Base-by-base conservation (phyloP, 257 asterid species). In the Vinca minor region DNA sequence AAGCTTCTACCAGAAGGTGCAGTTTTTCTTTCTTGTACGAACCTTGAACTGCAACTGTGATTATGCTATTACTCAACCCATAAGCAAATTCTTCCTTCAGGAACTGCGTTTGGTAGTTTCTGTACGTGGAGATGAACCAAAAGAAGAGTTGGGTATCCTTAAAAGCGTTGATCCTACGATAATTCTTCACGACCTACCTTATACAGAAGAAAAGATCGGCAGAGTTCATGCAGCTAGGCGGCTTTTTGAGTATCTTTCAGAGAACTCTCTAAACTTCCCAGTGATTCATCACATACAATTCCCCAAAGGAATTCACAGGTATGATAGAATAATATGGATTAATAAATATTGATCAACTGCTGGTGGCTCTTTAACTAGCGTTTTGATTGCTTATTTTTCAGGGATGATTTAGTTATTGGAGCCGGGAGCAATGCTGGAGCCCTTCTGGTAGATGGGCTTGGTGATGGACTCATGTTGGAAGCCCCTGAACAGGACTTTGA, bases 141-240 rank as follows among this genome's bases (percentile, higher is more conserved):
- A 74, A 11, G 95, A 84, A 66, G 94, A 89, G 80, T 72, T 92
- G 61, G 93, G 84, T 56, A 73, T 85, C 79, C 76, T 92, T 48
- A 89, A 85, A 84, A 79, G 74, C 46, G 71, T 73, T 42, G 96
- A 87, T 74, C 94, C 84, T 31, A 83, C 79, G 11, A 79, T 87
- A 94, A 54, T 93, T 77, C 96, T 93, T 78, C 98, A 93, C 67
- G 77, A 87, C 70, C 54, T 93, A 32, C 94, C 98, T 12, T 75
- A 77, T 59, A 34, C 89, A 20, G 98, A 85, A 74, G 91, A 82
- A 67, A 87, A 85, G 78, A 73, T 77, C 76, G 86, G 98, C 77
- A 79, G 96, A 78, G 95, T 88, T 75, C 98, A 91, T 64, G 94
- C 98, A 46, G 96, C 95, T 60, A 85, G 96, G 72, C 87, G 93